Evolutionary conservation across 495 filamentous ascomycete species (phyloP), one percentile per base, ranked within the genome.

Genomic region (Aspergillus panamensis): DNA sequence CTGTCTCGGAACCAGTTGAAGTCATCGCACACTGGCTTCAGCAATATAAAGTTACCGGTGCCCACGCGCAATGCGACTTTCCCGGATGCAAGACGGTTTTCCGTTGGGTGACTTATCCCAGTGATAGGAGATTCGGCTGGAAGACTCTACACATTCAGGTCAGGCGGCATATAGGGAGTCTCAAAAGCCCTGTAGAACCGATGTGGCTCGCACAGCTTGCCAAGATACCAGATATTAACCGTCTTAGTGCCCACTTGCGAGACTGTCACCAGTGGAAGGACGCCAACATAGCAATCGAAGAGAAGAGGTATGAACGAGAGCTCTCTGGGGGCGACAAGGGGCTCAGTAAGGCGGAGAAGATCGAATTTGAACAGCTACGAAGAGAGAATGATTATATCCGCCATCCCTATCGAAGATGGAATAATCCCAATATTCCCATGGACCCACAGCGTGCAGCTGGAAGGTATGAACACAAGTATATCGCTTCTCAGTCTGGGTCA

Each of bases 221-320:
- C 8, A 17, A 32, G 7, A 42, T 57, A 13, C 16, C 37, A 12
- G 29, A 31, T 51, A 31, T 44, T 17, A 8, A n/a, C 6, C 48
- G 29, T 16, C 16, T 57, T 0, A 37, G 31, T 7, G 16, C 16
- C 29, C 42, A 57, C 21, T 42, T 19, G 55, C 42, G 19, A 1
- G 29, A 51, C 21, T 51, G 55, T 9, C 21, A 21, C n/a, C 20
- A 45, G n/a, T 57, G 55, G 55, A 57, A 50, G 19, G 39, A 44
- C 12, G 55, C 45, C 8, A 51, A 57, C 33, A 45, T 51, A 37
- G 55, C 47, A 32, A 57, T 57, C 8, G 55, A 57, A 42, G 55
- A 57, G 39, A 19, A 21, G 17, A 20, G 35, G 25, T 51, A 51
- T 33, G 48, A 57, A 25, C 48, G 55, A 7, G 21, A 35, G 6